These are phyloP conservation scores for Microcera coccophila DNA, from an alignment of 2,329 filamentous ascomycete species.

Conservation along the genomic window DNA sequence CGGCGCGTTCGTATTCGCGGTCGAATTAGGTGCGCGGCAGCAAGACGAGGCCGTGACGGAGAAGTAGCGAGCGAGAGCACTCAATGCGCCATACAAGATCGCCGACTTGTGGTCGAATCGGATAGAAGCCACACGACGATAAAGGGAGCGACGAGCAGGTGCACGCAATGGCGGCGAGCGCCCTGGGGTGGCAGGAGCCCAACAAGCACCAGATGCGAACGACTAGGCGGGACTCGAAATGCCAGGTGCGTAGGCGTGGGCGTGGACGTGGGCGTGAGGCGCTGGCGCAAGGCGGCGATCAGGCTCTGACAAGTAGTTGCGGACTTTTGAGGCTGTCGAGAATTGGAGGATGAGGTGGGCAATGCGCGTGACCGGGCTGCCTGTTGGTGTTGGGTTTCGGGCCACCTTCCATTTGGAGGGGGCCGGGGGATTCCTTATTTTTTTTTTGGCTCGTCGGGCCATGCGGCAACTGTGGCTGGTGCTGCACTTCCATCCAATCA, in stretches of 20 bases:
- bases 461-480: not conserved
- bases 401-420: slow-evolving; percentile 16
- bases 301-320: slow-evolving; percentile 21
- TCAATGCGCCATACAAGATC: slow-evolving; percentile 34
- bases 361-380: slow-evolving; percentile 37
- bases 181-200: slow-evolving; percentile 15
- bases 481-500: not conserved
- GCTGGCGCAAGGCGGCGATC: slow-evolving; percentile 17
- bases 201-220: slow-evolving; percentile 13
- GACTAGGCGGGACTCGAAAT: slow-evolving; percentile 13
- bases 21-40: slow-evolving; percentile 15
- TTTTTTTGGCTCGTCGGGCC: not conserved
- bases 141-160: slow-evolving; percentile 17
- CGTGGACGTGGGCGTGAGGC: not conserved
- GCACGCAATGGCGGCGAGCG: slow-evolving; percentile 13
- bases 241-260: not conserved
- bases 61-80: slow-evolving; percentile 16
- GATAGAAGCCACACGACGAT: slow-evolving; percentile 12
- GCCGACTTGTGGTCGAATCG: slow-evolving; percentile 13
- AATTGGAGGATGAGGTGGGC: slow-evolving; percentile 32
- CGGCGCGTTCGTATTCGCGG: slow-evolving; percentile 22
- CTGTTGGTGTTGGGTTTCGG: slow-evolving; percentile 31
- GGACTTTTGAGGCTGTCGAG: slow-evolving; percentile 32
- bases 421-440: slow-evolving; percentile 1
- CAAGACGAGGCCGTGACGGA: slow-evolving; percentile 12